Evolutionary conservation across 2,329 filamentous ascomycete species (phyloP), one percentile per base, ranked within the genome.

Genomic region (Sporothrix brasiliensis): DNA sequence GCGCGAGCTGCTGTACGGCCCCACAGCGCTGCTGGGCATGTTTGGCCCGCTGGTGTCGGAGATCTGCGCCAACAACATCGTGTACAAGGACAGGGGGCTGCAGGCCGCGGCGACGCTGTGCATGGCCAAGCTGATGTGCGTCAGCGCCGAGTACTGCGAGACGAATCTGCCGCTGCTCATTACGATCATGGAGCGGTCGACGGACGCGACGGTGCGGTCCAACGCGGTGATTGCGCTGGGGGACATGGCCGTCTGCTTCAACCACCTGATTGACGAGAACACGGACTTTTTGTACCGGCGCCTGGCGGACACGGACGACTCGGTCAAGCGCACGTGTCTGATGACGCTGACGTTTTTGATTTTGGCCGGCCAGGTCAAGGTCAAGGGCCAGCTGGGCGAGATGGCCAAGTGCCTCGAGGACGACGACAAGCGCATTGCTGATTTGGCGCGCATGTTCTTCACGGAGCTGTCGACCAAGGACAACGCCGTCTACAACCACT

Each of bases 321-420:
- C 91, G 2, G 95, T 99, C 73, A 99, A 98, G 84, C 89, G 95
- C 13, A 99, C 96, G 0, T 99, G 95, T 80, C 86, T 99, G 27
- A 99, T 98, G 95, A 99, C 96, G 0, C 82, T 99, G 75, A 99
- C 96, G 0, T 99, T 99, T 85, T 82, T 99, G 70, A 99, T 99
- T 76, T 83, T 99, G 58, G 95, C 95, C 0, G 95, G 96, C 34
- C 95, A 99, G 80, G 94, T 99, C 82, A 99, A 99, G 85, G 95
- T 99, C 80, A 99, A 99, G 84, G 95, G 95, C 34, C 95, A 99
- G 80, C 84, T 99, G 13, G 95, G 95, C 65, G 94, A 98, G 83
- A 99, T 99, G 95, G 95, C 95, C 70, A 99, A 99, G 82, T 99
- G 95, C 75, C 86, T 99, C 41, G 95, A 99, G 80, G 95, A 99